These are phyloP conservation scores for Lagenaria siceraria DNA, from an alignment of 306 rosid species.

Conservation along the genomic window DNA sequence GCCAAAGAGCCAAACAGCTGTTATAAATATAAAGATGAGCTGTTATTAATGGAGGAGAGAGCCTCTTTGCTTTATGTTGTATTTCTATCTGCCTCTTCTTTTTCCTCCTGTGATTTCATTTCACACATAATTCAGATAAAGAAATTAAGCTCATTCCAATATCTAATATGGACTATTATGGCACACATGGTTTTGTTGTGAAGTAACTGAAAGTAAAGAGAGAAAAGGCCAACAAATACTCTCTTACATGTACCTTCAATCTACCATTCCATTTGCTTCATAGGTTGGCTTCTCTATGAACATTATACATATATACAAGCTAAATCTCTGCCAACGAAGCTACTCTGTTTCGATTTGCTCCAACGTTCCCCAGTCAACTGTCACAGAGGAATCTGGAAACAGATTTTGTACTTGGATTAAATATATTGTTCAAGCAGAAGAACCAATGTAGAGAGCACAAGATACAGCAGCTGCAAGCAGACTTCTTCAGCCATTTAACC, in stretches of 20 bases:
- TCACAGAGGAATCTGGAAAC: background rate
- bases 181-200: background rate
- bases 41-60: background rate
- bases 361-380: too few relatives aligned
- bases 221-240: background rate
- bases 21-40: background rate
- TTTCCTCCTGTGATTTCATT: background rate
- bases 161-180: background rate
- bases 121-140: background rate
- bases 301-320: background rate
- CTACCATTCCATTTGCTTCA: background rate
- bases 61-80: background rate
- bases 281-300: too few relatives aligned
- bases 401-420: background rate
- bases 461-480: background rate
- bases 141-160: background rate
- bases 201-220: background rate
- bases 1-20: too few relatives aligned
- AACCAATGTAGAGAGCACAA: background rate
- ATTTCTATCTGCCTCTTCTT: background rate
- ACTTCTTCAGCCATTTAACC: slow-evolving; percentile 16
- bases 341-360: background rate
- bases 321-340: background rate
- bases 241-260: background rate
- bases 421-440: background rate